Base-by-base conservation (phyloP, 2,329 filamentous ascomycete genomes). In the Cordyceps tenuipes region DNA sequence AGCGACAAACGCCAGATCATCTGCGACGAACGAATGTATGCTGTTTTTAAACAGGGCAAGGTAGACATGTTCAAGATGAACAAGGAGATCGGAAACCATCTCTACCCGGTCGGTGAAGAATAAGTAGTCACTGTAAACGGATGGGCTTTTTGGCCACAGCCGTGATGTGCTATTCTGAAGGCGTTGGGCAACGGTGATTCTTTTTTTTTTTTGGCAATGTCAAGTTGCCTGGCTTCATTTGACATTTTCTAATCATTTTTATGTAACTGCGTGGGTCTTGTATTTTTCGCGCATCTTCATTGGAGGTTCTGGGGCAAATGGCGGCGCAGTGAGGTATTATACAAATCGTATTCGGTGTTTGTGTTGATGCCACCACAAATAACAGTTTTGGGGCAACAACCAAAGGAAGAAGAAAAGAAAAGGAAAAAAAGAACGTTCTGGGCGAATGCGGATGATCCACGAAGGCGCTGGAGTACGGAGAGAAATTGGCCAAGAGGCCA, bases 11-110 rank as follows among this genome's bases (percentile, higher is more conserved):
- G 94, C 23, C 91, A 96, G 66, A 99, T 99, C 64, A 79, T 85
- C 31, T 99, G 94, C 75, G 94, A 99, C 73, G 90, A 96, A 26
- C 86, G 85, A 66, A 88, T 99, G 88, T 86, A 90, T 62, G 88
- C 89, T 7, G 89, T 99, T 8, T 99, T 99, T 78, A 96, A 96
- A 73, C 83, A 89, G 69, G 85, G 91, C 68, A 89, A 84, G 68
- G 89, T 99, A 54, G 91, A 97, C 75, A 99, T 99, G 94, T 99
- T 99, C 74, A 92, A 91, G 66, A 97, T 99, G 93, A 97, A 96
- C 79, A 97, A 97, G 79, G 84, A 96, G 17, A 84, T 97, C 12
- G 91, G 90, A 64, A 87, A 88, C 71, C 93, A 97, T 69, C 79
- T 97, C 44, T 97, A 96, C 70, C 89, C 88, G 2, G 81, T 90